Base-by-base conservation (phyloP, 2,329 filamentous ascomycete species). In the Colletotrichum kahawae region DNA sequence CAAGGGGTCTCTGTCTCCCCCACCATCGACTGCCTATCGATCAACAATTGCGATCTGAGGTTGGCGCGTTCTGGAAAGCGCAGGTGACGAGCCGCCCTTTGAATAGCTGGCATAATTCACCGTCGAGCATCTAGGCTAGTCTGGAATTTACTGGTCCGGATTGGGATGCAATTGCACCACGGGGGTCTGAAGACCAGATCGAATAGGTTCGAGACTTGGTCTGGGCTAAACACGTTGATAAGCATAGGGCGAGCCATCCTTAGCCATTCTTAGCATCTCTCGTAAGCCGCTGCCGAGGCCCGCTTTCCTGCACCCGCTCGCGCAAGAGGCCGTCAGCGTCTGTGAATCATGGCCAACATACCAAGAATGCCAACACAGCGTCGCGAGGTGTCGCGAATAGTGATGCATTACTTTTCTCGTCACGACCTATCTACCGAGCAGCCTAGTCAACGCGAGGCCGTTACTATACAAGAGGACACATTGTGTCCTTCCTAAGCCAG, bases 401-500 rank as follows among this genome's bases (percentile, higher is more conserved):
- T 34, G n/a, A 70, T 70, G 66, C 59, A 74, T 64, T 59, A 36
- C 34, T 59, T 65, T 70, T 70, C 36, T 21, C 48, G 63, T 62
- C 18, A 60, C 51, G 38, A 71, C 34, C 71, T 59, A 62, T 54
- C 27, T 54, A 36, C 18, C 24, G 67, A 36, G 51, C 51, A 36
- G 34, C 63, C 51, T 18, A 13, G n/a, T 33, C 33, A 27, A 48
- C 21, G 29, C 34, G 36, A 65, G 34, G 27, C 18, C 59, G 66
- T 16, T 75, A 68, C 56, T 68, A 73, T 72, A 73, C 73, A 75
- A 73, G 16, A 64, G 64, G 64, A 59, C 48, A 56, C 33, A 38
- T 29, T 59, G 14, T 43, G 36, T 67, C 70, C 65, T 56, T 74
- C 62, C 65, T 29, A 76, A 76, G 70, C 73, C 70, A 74, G 68